A percentile compares a stretch with the other conserved stretches of the same genome.
Evolutionary conservation across 2,329 filamentous ascomycete species (phyloP).

Genomic region (Tolypocladium amazonense): DNA sequence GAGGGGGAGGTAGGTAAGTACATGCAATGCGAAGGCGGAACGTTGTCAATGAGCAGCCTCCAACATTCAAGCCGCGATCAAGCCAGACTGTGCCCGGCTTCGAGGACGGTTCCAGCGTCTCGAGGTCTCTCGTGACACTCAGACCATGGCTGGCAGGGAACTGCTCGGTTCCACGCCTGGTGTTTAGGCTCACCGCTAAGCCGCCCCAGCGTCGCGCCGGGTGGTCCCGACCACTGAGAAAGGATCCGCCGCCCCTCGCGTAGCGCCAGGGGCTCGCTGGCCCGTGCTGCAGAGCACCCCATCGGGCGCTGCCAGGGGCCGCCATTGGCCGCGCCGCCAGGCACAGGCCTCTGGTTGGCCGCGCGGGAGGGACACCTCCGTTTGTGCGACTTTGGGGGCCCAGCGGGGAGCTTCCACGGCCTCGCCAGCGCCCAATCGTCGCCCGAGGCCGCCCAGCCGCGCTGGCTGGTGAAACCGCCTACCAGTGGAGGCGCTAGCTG

Average conservation of each 20-base stretch:
- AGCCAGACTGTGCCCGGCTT: too few relatives aligned
- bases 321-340: conserved; percentile 6
- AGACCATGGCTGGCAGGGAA: neutral
- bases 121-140: too few relatives aligned
- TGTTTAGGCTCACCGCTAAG: neutral
- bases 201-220: neutral
- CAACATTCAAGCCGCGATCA: too few relatives aligned
- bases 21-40: too few relatives aligned
- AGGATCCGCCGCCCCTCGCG: neutral
- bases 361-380: neutral
- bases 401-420: neutral
- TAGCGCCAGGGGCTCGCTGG: neutral
- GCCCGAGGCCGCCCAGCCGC: neutral
- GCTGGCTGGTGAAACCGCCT: neutral
- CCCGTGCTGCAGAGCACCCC: neutral
- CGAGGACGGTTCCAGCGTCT: neutral
- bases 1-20: too few relatives aligned
- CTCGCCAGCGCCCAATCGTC: neutral
- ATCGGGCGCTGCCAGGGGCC: neutral
- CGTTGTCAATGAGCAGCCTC: too few relatives aligned
- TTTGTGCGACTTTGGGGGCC: neutral
- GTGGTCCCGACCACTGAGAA: neutral
- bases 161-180: neutral
- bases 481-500: neutral
- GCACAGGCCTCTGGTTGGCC: conserved; percentile 8